Base-by-base conservation (phyloP, 2,329 filamentous ascomycete species). In the Chlorencoelia australis region DNA sequence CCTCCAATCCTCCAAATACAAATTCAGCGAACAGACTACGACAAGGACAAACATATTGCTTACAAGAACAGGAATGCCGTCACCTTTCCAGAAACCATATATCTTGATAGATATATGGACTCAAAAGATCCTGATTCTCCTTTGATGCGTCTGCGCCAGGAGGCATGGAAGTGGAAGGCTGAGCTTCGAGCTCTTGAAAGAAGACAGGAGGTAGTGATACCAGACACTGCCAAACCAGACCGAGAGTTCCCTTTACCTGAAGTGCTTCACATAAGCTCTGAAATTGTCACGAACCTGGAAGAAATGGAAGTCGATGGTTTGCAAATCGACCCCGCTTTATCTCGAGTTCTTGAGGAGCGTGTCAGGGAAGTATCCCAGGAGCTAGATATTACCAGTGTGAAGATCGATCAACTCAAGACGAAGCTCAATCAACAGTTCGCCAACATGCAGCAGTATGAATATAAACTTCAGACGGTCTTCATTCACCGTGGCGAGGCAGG, bases 1-100 rank as follows among this genome's bases (percentile, higher is more conserved):
- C 87, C 91, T 1, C 87, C 88, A 0, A 74, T 98, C 20, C 65
- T 96, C 13, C 88, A 95, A 51, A 77, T 98, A 29, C 82, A 87
- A 46, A 84, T 98, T 20, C 86, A 94, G 54, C 78, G 91, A 4
- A 79, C 83, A 4, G 78, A 81, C 41, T 85, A 77, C 33, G 79
- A 85, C 45, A 69, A 71, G 5, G 69, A 69, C 28, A 67, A 64
- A 37, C 70, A 69, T 38, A 64, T 65, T 15, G 68, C 73, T 2
- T 72, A 67, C 52, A 94, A 94, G 54, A 86, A 87, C 18, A 76
- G 75, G 36, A 78, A 87, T 42, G 75, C 83, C 8, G 73, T 98
- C 9, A 69, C 75, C 14, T 75, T 98, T n/a, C 78, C 81, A 4
- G 80, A 91, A 46, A 79, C 71, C 2, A 69, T 98, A 9, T 94